A percentile compares a stretch with the other conserved stretches of the same genome.
phyloP scores from a whole-genome alignment of 306 rosid species.

The Quercus alba region DNA sequence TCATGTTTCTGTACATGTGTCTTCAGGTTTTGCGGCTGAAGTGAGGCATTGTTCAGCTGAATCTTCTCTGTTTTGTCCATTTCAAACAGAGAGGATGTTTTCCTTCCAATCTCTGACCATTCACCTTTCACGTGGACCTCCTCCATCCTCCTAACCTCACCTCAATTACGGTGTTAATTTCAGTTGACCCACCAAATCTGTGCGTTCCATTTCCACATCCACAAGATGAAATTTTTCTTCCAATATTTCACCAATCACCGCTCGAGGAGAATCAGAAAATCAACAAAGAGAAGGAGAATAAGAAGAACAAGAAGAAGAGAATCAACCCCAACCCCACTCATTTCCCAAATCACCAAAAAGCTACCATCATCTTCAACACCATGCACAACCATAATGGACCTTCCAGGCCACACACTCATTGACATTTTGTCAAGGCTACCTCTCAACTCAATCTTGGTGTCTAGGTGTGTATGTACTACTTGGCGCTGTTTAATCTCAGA shows the following conservation, averaged over 20 bases:
- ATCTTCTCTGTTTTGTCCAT: no score
- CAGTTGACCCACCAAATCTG: no score
- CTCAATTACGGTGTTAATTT: no score
- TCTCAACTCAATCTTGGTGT: neutral
- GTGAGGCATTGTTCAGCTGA: no score
- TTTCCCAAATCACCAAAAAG: neutral
- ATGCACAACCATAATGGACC: conserved; percentile 1
- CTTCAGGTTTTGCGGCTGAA: no score
- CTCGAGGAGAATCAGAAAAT: neutral
- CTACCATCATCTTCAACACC: neutral
- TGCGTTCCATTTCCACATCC: no score
- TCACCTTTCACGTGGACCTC: no score
- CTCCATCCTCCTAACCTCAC: no score
- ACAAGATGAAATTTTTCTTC: neutral
- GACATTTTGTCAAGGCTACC: conserved; percentile 17
- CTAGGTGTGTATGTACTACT: conserved; percentile 3
- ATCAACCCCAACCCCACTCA: neutral
- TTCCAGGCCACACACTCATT: neutral
- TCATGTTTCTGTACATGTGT: no score
- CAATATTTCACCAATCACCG: neutral
- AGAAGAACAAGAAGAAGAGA: neutral
- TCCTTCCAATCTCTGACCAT: no score
- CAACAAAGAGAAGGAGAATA: no score
- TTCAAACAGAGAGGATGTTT: no score
- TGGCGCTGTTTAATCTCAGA: conserved; percentile 4